Base-by-base conservation (phyloP, 2,329 filamentous ascomycete genomes). In the Didymella exigua region DNA sequence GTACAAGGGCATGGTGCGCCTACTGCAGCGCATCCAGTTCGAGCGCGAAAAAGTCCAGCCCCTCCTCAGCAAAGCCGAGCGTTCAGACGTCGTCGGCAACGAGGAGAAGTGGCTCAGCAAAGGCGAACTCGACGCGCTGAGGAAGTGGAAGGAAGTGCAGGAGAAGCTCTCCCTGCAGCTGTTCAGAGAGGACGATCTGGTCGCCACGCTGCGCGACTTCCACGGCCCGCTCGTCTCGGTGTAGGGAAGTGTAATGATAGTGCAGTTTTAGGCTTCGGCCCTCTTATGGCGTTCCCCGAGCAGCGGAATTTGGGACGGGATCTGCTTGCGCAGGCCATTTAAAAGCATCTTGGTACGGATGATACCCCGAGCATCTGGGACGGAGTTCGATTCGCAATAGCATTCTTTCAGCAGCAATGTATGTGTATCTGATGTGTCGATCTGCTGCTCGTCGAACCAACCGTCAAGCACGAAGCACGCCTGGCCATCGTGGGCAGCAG, bases 1-100 rank as follows among this genome's bases (percentile, higher is more conserved):
- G 0, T 98, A 96, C 79, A 96, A 96, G 74, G 84, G 88, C 24
- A 96, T 98, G 90, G 83, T 91, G 14, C 86, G 93, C 52, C 89
- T 89, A 59, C 74, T 97, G 43, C 90, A 96, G 73, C 88, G 92
- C 21, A 83, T 96, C 21, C 84, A 87, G 30, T 85, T 90, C 24
- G 91, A 97, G 74, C 85, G 89, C 33, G 83, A 85, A 44, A 86
- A 86, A 60, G 84, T 91, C 54, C 84, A 86, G 59, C 85, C 87
- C 48, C 86, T 96, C 21, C 81, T 98, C 26, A 84, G 88, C 24
- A 90, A 96, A 72, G 88, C 91, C 1, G 89, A 95, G 69, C 86
- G 95, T 46, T 89, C 86, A 19, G 93, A 98, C 72, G 90, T 97
- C 23, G 86, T 89, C 67, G 91, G 90, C 4, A 87, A 89, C 59